Percentiles rank a stretch among this genome's conserved stretches.
These are phyloP conservation scores for Ophiostoma angusticollis DNA, from an alignment of 2,329 filamentous ascomycete genomes.

Conservation along the genomic window DNA sequence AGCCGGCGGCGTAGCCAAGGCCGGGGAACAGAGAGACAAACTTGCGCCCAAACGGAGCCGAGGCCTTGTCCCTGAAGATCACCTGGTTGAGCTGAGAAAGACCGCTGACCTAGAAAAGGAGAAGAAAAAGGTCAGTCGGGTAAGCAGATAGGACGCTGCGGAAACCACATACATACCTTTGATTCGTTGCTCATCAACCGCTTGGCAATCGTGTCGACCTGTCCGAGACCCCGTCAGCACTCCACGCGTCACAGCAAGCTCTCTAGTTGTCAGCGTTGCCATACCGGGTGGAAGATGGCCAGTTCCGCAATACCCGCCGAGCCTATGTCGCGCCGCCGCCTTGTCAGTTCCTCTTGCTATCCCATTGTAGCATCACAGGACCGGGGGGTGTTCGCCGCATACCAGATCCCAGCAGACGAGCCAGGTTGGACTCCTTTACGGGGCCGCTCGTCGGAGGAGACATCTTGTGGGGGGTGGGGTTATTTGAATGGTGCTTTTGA, in stretches of 20 bases:
- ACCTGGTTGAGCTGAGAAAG: conserved; percentile 66
- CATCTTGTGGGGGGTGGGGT: too few relatives aligned
- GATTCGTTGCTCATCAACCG: conserved; percentile 97
- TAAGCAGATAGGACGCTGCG: not conserved
- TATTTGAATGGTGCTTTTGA: too few relatives aligned
- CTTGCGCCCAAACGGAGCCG: conserved; percentile 56
- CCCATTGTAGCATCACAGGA: not conserved
- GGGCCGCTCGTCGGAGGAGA: conserved; percentile 40
- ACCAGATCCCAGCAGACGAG: conserved; percentile 88
- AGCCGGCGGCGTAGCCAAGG: conserved; percentile 91
- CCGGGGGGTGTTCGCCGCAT: conserved; percentile 14
- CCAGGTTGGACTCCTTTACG: conserved; percentile 78
- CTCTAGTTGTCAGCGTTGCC: conserved; percentile 22
- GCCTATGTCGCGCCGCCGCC: conserved; percentile 38
- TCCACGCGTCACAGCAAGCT: not conserved
- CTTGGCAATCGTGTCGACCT: conserved; percentile 98
- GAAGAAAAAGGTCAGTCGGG: not conserved
- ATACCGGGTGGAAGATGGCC: conserved; percentile 80
- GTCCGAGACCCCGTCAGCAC: conserved; percentile 17
- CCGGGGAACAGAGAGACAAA: conserved; percentile 95
- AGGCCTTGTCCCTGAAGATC: conserved; percentile 83
- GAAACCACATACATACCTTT: conserved; percentile 35
- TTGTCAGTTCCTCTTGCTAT: conserved; percentile 12
- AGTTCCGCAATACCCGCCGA: conserved; percentile 88
- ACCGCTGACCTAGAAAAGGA: conserved; percentile 35